These are phyloP conservation scores for Exophiala sideris DNA, from an alignment of 2,329 filamentous ascomycete species.

Conservation along the genomic window DNA sequence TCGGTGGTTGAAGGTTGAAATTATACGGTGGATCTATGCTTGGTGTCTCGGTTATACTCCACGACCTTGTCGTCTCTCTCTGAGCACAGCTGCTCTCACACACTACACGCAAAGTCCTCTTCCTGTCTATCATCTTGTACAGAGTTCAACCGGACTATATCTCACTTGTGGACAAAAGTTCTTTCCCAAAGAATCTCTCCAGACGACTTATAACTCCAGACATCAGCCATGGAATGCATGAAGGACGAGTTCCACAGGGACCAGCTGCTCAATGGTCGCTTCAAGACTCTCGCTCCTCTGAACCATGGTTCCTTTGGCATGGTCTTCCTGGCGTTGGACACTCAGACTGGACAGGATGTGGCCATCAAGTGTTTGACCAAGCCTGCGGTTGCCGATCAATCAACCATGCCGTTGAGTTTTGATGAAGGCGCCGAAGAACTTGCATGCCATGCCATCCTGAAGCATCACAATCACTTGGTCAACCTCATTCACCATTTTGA, in stretches of 20 bases:
- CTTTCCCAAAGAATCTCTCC: conserved; percentile 5
- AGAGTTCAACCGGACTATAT: conserved; percentile 18
- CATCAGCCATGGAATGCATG: conserved; percentile 71
- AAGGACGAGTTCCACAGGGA: conserved; percentile 75
- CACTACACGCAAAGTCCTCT: conserved; percentile 12
- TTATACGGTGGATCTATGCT: conserved; percentile 24
- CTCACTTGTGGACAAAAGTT: conserved; percentile 12
- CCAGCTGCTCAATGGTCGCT: conserved; percentile 81
- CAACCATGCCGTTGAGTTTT: conserved; percentile 56
- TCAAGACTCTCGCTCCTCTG: conserved; percentile 85
- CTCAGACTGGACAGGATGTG: conserved; percentile 71
- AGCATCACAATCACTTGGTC: conserved; percentile 84
- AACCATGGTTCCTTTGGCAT: conserved; percentile 99
- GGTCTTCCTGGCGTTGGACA: conserved; percentile 90
- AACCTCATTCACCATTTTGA: conserved; percentile 89
- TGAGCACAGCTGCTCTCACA: conserved; percentile 16
- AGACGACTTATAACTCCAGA: background rate
- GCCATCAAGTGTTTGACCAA: conserved; percentile 97
- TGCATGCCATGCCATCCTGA: conserved; percentile 74
- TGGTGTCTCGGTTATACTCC: conserved; percentile 22
- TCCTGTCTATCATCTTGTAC: conserved; percentile 26
- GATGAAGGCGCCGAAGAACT: conserved; percentile 59
- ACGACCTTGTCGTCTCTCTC: conserved; percentile 20
- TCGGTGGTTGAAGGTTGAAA: conserved; percentile 21
- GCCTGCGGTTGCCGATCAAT: conserved; percentile 38